phyloP scores from a whole-genome alignment of 148 eudicot genomes.

The Rhododendron griersonianum region DNA sequence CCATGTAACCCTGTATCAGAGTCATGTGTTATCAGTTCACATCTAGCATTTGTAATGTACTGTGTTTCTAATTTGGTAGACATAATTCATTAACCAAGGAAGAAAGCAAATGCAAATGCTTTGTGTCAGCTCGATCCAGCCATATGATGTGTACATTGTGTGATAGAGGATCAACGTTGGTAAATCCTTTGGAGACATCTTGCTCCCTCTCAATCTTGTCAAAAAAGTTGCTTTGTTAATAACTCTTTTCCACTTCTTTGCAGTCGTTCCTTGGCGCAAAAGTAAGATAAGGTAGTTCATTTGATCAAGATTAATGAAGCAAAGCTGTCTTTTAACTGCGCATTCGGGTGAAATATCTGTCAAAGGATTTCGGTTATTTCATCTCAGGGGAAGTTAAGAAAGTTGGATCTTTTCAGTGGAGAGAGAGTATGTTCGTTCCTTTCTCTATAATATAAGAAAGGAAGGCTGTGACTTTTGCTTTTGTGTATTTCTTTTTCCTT shows the following conservation, averaged over 20 bases:
- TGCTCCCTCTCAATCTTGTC: neutral
- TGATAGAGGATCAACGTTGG: neutral
- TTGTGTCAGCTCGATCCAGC: neutral
- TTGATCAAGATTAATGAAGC: neutral
- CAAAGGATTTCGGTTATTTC: neutral
- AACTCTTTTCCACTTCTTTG: neutral
- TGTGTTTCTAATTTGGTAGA: neutral
- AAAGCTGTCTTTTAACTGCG: neutral
- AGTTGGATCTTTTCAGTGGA: neutral
- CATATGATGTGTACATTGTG: neutral
- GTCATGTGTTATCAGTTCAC: neutral
- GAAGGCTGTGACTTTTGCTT: slow-evolving; percentile 11
- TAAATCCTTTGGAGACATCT: neutral
- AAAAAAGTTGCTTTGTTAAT: neutral
- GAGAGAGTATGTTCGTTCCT: neutral
- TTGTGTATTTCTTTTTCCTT: neutral
- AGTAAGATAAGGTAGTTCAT: slow-evolving; percentile 9
- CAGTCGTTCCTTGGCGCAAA: slow-evolving; percentile 20
- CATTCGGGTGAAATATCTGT: neutral
- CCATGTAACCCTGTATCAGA: neutral
- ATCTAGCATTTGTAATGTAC: neutral
- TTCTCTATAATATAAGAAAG: slow-evolving; percentile 5
- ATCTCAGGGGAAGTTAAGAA: neutral
- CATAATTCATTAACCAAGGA: neutral
- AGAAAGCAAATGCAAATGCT: neutral